Percentiles rank a stretch among this genome's conserved stretches.
phyloP scores from a whole-genome alignment of 352 stramenopile genomes.

The Phytophthora pini region DNA sequence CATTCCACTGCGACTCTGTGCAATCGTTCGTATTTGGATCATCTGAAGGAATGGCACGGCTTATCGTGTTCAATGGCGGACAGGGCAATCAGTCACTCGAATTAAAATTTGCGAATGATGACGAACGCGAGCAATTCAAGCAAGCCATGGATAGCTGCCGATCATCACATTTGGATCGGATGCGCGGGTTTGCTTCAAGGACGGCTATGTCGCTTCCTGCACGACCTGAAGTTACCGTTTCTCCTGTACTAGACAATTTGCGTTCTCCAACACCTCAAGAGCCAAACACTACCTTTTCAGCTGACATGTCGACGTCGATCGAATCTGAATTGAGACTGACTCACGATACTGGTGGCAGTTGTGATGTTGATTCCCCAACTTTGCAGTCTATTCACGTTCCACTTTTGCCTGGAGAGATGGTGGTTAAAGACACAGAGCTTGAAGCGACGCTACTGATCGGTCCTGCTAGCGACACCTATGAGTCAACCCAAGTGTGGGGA shows the following conservation, averaged over 20 bases:
- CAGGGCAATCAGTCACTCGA: conserved; percentile 67
- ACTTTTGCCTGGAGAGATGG: conserved; percentile 48
- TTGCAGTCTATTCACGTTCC: conserved; percentile 36
- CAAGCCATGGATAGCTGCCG: conserved; percentile 62
- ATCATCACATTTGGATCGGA: conserved; percentile 47
- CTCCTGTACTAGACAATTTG: conserved; percentile 33
- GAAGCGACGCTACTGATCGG: conserved; percentile 70
- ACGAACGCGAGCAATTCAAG: conserved; percentile 71
- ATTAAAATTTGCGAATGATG: conserved; percentile 79
- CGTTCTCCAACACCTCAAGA: conserved; percentile 23
- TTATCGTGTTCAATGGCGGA: conserved; percentile 64
- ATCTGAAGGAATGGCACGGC: conserved; percentile 45
- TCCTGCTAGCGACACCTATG: conserved; percentile 60
- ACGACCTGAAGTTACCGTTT: conserved; percentile 27
- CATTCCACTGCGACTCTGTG: conserved; percentile 78
- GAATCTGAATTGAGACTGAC: conserved; percentile 31
- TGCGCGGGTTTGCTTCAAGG: conserved; percentile 40
- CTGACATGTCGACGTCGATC: conserved; percentile 22
- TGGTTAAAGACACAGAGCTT: conserved; percentile 50
- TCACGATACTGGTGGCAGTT: conserved; percentile 22
- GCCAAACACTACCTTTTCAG: conserved; percentile 33
- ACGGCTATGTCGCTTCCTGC: conserved; percentile 29
- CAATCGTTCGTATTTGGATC: conserved; percentile 52
- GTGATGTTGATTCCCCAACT: conserved; percentile 17
- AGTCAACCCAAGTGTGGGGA: conserved; percentile 66